Conservation (phyloP, 1,139 yeast species). For the Magnusiomyces magnusii region DNA sequence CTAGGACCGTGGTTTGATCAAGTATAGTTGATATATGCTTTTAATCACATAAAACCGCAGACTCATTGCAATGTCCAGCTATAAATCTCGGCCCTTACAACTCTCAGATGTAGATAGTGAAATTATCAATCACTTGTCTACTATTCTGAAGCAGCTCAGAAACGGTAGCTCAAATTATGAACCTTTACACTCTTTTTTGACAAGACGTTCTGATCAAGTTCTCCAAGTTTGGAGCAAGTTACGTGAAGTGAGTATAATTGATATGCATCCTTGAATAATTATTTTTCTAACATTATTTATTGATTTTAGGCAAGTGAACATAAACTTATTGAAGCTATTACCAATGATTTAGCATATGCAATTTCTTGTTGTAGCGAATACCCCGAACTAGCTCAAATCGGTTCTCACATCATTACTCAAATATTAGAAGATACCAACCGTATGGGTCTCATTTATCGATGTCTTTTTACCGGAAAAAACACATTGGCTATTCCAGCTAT, state of each 20-base stretch:
- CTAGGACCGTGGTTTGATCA: not conserved
- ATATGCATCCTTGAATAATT: constrained; percentile 3
- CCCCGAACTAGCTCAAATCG: constrained; percentile 22
- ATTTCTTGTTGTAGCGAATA: constrained; percentile 12
- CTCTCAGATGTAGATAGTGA: constrained; percentile 7
- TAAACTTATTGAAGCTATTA: constrained; percentile 23
- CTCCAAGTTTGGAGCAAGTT: constrained; percentile 17
- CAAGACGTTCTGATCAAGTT: constrained; percentile 18
- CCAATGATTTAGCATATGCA: constrained; percentile 18
- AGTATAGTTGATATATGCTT: not conserved
- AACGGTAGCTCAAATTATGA: constrained; percentile 20
- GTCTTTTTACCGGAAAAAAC: constrained; percentile 52
- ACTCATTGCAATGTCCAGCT: constrained; percentile 1
- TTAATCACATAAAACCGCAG: not conserved
- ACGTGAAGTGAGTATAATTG: constrained; percentile 15
- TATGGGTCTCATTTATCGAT: constrained; percentile 59
- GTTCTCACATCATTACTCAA: constrained; percentile 40
- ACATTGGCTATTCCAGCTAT: constrained; percentile 56
- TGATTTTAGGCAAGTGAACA: constrained; percentile 24
- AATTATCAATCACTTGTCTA: constrained; percentile 2
- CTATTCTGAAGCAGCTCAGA: constrained; percentile 5
- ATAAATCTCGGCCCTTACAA: constrained; percentile 5
- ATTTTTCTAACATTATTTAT: not conserved
- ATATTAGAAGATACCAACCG: constrained; percentile 43
- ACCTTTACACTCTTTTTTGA: constrained; percentile 15